Base-by-base conservation (phyloP, 257 asterid genomes). In the Penstemon barbatus region DNA sequence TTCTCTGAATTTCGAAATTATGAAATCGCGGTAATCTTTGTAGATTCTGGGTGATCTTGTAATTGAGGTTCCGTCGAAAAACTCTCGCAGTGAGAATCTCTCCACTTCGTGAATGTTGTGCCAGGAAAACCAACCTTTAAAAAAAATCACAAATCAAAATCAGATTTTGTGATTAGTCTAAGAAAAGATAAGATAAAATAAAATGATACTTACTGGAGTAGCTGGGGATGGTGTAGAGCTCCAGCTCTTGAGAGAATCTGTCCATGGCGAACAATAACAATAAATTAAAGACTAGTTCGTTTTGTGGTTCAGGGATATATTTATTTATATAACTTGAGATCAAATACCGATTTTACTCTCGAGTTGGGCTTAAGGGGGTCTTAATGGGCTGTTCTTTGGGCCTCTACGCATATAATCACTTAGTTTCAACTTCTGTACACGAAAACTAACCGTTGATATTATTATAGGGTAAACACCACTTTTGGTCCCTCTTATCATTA, bases 191-290 rank as follows among this genome's bases (percentile, higher is more conserved):
- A 61, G 6, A 6, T 1, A 10, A 3, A 36, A 50, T 6, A 45
- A 33, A 3, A 8, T 7, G 37, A 38, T n/a, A 61, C 90, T 80
- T 79, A 92, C 98, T 92, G 57, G 98, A 84, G 81, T 79, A 75
- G 84, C 95, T 89, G 73, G 98, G 98, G 57, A 92, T 85, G 62
- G 97, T 89, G 79, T 92, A 92, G 75, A 85, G 88, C 81, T 92
- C 98, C 79, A 77, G 78, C 12, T 86, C 89, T 7, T 75, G 84
- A 44, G 76, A 55, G 58, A 19, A 65, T 77, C 78, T 84, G 41
- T 84, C 89, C 89, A 84, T 81, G 78, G 78, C 70, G 57, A 40
- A 69, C 60, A 43, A 10, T 37, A 62, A 39, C 63, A 4, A 41
- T 42, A 56, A 19, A 4, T 15, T 15, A 15, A 15, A 48, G 55